A percentile compares a stretch with the other conserved stretches of the same genome.
Conservation (phyloP, 306 rosid species). For the Quercus berberidifolia region DNA sequence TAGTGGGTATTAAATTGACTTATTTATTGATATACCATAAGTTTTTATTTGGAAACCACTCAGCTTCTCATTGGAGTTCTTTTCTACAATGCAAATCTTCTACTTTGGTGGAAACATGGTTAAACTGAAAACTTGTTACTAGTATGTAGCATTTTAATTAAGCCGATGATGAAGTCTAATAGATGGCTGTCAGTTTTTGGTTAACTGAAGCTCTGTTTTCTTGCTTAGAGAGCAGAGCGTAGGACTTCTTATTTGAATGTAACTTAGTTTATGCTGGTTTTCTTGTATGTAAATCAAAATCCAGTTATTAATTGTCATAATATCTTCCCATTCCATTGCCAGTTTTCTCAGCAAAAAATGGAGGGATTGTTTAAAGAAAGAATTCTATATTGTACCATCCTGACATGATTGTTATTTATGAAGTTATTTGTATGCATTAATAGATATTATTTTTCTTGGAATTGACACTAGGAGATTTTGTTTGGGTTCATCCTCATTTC, state of each 20-base stretch:
- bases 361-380: background rate
- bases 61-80: background rate
- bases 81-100: background rate
- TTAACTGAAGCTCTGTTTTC: background rate
- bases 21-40: background rate
- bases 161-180: background rate
- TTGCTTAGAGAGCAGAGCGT: background rate
- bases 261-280: background rate
- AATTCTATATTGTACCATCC: background rate
- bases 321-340: no score
- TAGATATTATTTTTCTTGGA: background rate
- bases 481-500: conserved; percentile 20
- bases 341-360: background rate
- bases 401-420: background rate
- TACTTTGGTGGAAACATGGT: no score
- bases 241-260: background rate
- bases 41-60: background rate
- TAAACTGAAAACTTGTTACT: background rate
- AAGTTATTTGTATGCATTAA: background rate
- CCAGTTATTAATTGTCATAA: background rate
- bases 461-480: conserved; percentile 1
- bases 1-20: background rate
- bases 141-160: background rate
- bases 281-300: background rate
- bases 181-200: background rate